A percentile compares a stretch with the other conserved stretches of the same genome.
phyloP scores from a whole-genome alignment of 345 rosid species.

The Gossypium herbaceum region DNA sequence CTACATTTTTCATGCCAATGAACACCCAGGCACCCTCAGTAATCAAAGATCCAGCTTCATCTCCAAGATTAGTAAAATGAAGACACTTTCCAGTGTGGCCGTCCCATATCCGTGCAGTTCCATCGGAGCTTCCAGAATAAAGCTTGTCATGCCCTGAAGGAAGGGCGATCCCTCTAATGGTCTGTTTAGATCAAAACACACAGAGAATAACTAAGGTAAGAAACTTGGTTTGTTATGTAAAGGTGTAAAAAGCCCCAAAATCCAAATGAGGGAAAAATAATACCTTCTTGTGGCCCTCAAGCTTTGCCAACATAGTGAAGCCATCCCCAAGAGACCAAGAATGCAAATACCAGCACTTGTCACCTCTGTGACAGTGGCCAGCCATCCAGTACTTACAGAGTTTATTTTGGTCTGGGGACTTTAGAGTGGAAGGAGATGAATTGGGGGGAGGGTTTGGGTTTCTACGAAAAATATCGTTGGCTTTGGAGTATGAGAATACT shows the following conservation, averaged over 20 bases:
- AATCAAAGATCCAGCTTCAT: conserved; percentile 3
- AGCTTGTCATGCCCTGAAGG: conserved; percentile 3
- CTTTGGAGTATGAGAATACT: no score
- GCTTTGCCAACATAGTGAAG: background rate
- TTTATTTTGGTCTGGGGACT: background rate
- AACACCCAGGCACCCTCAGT: conserved; percentile 7
- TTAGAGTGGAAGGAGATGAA: background rate
- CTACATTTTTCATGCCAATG: background rate
- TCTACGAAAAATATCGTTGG: background rate
- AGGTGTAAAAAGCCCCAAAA: background rate
- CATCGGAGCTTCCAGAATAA: background rate
- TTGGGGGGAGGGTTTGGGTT: background rate
- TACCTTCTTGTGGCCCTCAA: conserved; percentile 5
- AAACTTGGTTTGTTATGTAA: background rate
- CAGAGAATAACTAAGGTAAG: background rate
- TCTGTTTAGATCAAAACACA: background rate
- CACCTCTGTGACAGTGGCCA: background rate
- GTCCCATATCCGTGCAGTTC: background rate
- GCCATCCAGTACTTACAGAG: conserved; percentile 3
- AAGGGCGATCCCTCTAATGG: background rate
- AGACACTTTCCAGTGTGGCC: background rate
- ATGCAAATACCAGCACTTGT: background rate
- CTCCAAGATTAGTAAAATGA: background rate
- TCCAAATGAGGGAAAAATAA: background rate
- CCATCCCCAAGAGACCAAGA: background rate